Evolutionary conservation across 306 rosid species (phyloP).

Genomic region (Fagus sylvatica): DNA sequence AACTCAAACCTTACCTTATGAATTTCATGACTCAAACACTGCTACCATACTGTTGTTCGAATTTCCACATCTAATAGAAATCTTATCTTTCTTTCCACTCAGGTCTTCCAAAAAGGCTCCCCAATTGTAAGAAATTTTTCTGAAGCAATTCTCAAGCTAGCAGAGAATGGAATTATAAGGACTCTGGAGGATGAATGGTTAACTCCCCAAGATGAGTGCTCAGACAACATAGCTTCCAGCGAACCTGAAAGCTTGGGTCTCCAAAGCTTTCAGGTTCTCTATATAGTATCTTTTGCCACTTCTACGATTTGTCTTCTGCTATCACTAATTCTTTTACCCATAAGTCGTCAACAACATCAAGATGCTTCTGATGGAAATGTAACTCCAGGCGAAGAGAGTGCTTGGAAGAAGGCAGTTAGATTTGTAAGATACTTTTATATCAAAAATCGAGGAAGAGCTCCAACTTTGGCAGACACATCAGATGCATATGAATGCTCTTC

Average conservation of each 20-base stretch:
- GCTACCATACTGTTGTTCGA: no score
- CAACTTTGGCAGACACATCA: conserved; percentile 17
- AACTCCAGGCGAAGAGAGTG: neutral
- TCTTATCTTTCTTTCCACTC: conserved; percentile 8
- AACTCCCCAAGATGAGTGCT: conserved; percentile 36
- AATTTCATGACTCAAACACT: neutral
- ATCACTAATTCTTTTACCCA: neutral
- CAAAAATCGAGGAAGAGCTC: conserved; percentile 20
- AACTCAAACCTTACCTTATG: neutral
- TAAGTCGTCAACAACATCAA: conserved; percentile 2
- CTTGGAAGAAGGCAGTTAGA: conserved; percentile 20
- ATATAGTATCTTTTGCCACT: conserved; percentile 40
- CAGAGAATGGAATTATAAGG: conserved; percentile 47
- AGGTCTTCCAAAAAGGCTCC: conserved; percentile 66
- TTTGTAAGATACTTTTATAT: neutral
- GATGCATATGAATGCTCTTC: conserved; percentile 18
- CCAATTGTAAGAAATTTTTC: conserved; percentile 60
- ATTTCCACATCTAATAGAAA: neutral
- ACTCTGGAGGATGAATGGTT: conserved; percentile 35
- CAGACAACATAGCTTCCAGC: conserved; percentile 22
- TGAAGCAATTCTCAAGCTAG: conserved; percentile 45
- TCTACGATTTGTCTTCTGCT: conserved; percentile 43
- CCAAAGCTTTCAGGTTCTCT: conserved; percentile 47
- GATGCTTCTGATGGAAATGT: conserved; percentile 12
- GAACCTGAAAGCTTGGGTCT: conserved; percentile 39